Evolutionary conservation across 208 protist species (phyloP), one percentile per base, ranked within the genome.

Genomic region (Leishmania tropica): DNA sequence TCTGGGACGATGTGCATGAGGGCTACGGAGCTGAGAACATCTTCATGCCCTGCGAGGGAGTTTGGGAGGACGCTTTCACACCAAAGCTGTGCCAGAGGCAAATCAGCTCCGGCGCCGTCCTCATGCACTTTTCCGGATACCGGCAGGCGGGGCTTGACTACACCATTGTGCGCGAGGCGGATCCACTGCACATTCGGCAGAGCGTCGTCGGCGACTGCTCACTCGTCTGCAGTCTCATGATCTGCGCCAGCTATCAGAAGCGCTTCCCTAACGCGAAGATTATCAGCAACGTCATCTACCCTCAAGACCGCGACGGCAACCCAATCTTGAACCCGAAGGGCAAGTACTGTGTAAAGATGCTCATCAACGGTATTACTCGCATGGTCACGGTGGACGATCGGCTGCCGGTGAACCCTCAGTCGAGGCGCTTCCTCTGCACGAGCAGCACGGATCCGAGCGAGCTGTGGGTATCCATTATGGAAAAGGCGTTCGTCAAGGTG

Each of bases 311-410:
- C 28, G 84, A 94, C 24, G 88, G 95, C 5, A 89, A 89, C 68
- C 93, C 94, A 19, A 85, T 98, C 17, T 60, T 96, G 28, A 97
- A 95, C 83, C 91, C 92, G 1, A 95, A 93, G 81, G 96, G 96
- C 28, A 96, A 96, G 82, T 97, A 98, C 81, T 93, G 88, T 81
- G 90, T 98, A 10, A 97, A 97, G 83, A 96, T 98, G 92, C 88
- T 98, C n/a, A 87, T 98, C 79, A 98, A 98, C 82, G 96, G 96
- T 73, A 93, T 94, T 40, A 96, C 93, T 28, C 92, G 96, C 37
- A 89, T 97, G 73, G 92, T 98, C 62, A 92, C 92, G 28, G 89
- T 98, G 35, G 96, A 98, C 83, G 96, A 98, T 79, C 88, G 93
- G 28, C 89, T 98, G 58, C 93, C 94, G 15, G 87, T 89, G 51